Evolutionary conservation across 2,329 filamentous ascomycete species (phyloP), one percentile per base, ranked within the genome.

Genomic region (Fusarium subglutinans): DNA sequence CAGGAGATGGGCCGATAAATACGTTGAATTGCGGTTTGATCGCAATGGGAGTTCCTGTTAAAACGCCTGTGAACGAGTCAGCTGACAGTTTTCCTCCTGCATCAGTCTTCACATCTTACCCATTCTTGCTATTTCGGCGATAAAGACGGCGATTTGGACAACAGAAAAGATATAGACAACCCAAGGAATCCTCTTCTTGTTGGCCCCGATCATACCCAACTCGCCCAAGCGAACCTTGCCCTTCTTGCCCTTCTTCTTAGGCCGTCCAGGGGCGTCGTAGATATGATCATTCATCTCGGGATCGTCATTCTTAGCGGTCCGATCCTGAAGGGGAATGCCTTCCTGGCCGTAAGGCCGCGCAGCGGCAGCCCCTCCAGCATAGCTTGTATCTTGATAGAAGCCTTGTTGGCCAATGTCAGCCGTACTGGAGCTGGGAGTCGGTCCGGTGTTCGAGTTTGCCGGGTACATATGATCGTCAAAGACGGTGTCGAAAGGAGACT

Each of bases 1-100:
- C 94, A 4, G 92, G 90, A 10, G 95, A 98, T 2, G 96, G 96
- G 0, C 96, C 96, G 79, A 99, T 98, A 94, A 99, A 98, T 66
- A 94, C 93, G 84, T 98, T 99, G 85, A 99, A 97, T 22, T 88
- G 88, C 4, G 96, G 96, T 63, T 96, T 90, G 59, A 91, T 95
- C 84, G 91, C 89, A 79, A 94, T 94, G 26, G 92, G 89, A 30
- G 92, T 92, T 61, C 93, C 93, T 2, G 96, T 98, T 37, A 95
- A 84, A 76, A 92, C 87, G 59, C 88, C 93, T 95, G 72, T 18
- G 8, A 48, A 48, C n/a, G 24, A 44, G 67, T 65, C 37, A 72
- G 75, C 72, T 58, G 66, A 66, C 33, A 30, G 45, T 45, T 38
- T 40, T 37, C 30, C 12, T 30, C 17, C 22, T 20, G n/a, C 17